Evolutionary conservation across 129 eudicot species (phyloP).

Genomic region (Flaveria bidentis): DNA sequence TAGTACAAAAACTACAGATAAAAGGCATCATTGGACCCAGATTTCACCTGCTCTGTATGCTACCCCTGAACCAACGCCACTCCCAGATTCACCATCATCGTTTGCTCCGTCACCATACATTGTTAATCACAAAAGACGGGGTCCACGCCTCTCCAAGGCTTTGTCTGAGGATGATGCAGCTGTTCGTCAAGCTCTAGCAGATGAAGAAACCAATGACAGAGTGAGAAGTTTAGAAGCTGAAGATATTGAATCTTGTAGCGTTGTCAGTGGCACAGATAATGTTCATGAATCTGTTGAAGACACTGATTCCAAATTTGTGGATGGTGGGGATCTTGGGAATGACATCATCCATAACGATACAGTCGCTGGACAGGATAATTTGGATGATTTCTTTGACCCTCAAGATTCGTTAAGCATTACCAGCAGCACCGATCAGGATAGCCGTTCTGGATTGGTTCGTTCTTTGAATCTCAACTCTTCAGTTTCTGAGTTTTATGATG

Average conservation of each 20-base stretch:
- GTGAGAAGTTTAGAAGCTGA: slow-evolving; percentile 42
- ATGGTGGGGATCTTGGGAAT: slow-evolving; percentile 22
- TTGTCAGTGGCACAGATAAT: slow-evolving; percentile 18
- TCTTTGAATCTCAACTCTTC: slow-evolving; percentile 45
- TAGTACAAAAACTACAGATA: slow-evolving; percentile 32
- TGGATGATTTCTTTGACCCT: slow-evolving; percentile 68
- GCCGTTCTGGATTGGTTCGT: slow-evolving; percentile 44
- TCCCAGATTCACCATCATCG: slow-evolving; percentile 60
- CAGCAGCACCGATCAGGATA: slow-evolving; percentile 57
- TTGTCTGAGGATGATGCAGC: slow-evolving; percentile 54
- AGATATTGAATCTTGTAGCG: slow-evolving; percentile 31
- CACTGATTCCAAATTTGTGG: slow-evolving; percentile 15
- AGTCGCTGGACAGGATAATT: slow-evolving; percentile 34
- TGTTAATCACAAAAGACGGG: slow-evolving; percentile 90
- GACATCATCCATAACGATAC: slow-evolving; percentile 14
- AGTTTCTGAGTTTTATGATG: slow-evolving; percentile 87
- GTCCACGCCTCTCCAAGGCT: slow-evolving; percentile 76
- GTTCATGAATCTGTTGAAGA: slow-evolving; percentile 27
- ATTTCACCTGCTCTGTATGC: slow-evolving; percentile 70
- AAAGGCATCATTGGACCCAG: slow-evolving; percentile 27
- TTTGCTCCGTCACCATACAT: slow-evolving; percentile 76
- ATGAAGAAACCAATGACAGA: slow-evolving; percentile 35
- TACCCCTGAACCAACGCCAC: slow-evolving; percentile 71
- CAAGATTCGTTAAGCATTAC: slow-evolving; percentile 61
- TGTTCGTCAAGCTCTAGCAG: slow-evolving; percentile 21